These are phyloP conservation scores for Sporothrix mexicana DNA, from an alignment of 2,329 filamentous ascomycete species.

Conservation along the genomic window DNA sequence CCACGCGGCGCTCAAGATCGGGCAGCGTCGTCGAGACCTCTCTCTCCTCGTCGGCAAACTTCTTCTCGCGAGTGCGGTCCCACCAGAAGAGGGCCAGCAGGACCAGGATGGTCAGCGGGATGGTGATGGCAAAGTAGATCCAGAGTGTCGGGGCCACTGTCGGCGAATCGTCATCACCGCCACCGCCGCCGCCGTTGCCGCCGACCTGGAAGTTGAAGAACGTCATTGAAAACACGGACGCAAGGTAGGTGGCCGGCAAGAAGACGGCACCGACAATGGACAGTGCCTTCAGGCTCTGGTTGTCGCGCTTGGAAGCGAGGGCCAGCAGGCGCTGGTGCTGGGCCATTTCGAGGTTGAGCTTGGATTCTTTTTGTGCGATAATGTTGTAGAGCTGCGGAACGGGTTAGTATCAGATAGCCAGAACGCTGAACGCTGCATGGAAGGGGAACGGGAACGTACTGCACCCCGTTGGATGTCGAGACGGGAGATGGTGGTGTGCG, in stretches of 20 bases:
- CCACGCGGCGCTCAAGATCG: constrained; percentile 62
- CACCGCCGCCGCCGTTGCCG: constrained; percentile 37
- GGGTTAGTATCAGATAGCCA: neutral
- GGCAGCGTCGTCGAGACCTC: constrained; percentile 62
- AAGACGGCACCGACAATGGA: constrained; percentile 68
- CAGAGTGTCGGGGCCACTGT: constrained; percentile 60
- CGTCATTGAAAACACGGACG: constrained; percentile 69
- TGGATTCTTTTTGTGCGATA: constrained; percentile 68
- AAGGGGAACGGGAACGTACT: constrained; percentile 49
- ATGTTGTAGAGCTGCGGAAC: constrained; percentile 64
- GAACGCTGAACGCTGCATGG: too few species aligned
- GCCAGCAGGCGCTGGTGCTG: constrained; percentile 64
- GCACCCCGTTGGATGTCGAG: constrained; percentile 66
- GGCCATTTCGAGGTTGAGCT: constrained; percentile 67
- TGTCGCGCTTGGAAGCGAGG: constrained; percentile 65
- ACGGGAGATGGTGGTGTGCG: constrained; percentile 65
- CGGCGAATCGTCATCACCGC: constrained; percentile 44
- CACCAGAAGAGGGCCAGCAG: constrained; percentile 62
- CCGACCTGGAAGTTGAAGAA: constrained; percentile 67
- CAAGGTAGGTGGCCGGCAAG: constrained; percentile 65
- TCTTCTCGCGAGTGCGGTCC: constrained; percentile 56
- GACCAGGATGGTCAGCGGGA: constrained; percentile 62
- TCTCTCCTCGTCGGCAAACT: constrained; percentile 56
- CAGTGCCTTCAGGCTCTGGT: constrained; percentile 69
- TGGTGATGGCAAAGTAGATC: constrained; percentile 67